phyloP scores from a whole-genome alignment of 169 alveolate genomes.

The Cryptosporidium ubiquitum region DNA sequence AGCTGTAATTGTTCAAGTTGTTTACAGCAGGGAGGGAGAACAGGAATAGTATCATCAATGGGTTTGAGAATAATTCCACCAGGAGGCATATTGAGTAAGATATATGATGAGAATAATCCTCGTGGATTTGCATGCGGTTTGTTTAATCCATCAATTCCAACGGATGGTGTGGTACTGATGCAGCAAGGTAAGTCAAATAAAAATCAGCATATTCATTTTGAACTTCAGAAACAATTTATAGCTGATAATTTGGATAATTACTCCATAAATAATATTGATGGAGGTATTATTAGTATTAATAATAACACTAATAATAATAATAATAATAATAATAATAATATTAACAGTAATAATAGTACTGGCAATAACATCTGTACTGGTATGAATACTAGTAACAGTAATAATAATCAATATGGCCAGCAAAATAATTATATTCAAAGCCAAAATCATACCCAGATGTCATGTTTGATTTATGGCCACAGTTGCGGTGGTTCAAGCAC shows the following conservation, averaged over 20 bases:
- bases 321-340: too few relatives aligned
- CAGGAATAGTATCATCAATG: not conserved
- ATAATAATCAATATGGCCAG: not conserved
- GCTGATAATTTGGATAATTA: not conserved
- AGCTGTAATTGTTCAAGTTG: not conserved
- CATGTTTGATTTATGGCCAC: not conserved
- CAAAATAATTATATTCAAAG: not conserved
- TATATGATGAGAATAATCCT: slow-evolving; percentile 40
- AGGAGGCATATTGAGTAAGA: not conserved
- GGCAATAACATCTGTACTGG: not conserved
- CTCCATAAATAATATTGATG: not conserved
- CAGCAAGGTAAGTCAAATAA: slow-evolving; percentile 7
- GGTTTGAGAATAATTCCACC: not conserved
- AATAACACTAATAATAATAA: too few relatives aligned
- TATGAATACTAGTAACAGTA: not conserved
- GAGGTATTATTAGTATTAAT: not conserved
- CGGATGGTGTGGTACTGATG: slow-evolving; percentile 56
- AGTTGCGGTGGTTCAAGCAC: not conserved
- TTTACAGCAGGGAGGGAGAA: not conserved
- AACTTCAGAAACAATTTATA: not conserved
- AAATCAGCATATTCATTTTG: not conserved
- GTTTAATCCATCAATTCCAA: slow-evolving; percentile 69
- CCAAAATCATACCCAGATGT: not conserved
- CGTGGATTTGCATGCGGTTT: slow-evolving; percentile 73
- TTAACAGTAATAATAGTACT: not conserved